Conservation (phyloP, 164 flowering plant genomes). For the Magnolia changhungtana region DNA sequence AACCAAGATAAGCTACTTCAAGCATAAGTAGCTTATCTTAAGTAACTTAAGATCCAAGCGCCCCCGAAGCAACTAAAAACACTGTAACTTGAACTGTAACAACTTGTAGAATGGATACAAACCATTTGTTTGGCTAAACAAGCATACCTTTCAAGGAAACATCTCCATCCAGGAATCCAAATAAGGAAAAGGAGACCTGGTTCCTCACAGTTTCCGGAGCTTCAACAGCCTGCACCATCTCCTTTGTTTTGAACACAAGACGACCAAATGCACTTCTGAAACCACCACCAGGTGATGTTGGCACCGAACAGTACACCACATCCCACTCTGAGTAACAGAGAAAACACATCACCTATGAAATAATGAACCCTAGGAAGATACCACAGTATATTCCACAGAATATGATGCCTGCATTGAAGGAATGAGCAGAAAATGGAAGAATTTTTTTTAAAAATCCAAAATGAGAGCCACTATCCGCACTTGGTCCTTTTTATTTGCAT, state of each 20-base stretch:
- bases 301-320: slow-evolving; percentile 80
- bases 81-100: neutral
- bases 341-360: neutral
- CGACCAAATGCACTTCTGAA: slow-evolving; percentile 85
- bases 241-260: slow-evolving; percentile 68
- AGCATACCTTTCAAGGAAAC: slow-evolving; percentile 78
- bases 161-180: slow-evolving; percentile 82
- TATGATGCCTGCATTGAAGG: too few relatives aligned
- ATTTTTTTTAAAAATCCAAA: too few relatives aligned
- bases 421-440: too few relatives aligned
- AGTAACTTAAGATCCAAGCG: too few relatives aligned
- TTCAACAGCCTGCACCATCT: slow-evolving; percentile 85
- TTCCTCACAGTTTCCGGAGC: slow-evolving; percentile 79
- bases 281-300: slow-evolving; percentile 97
- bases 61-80: too few relatives aligned
- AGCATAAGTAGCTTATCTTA: too few relatives aligned
- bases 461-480: too few relatives aligned
- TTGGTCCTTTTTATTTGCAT: too few relatives aligned
- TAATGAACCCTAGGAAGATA: neutral
- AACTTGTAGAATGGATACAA: neutral
- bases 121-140: neutral
- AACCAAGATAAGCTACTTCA: too few relatives aligned
- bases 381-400: neutral
- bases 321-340: slow-evolving; percentile 74
- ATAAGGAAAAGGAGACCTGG: slow-evolving; percentile 67